Base-by-base conservation (phyloP, 805 yeast species). In the Suhomyces faveliae region DNA sequence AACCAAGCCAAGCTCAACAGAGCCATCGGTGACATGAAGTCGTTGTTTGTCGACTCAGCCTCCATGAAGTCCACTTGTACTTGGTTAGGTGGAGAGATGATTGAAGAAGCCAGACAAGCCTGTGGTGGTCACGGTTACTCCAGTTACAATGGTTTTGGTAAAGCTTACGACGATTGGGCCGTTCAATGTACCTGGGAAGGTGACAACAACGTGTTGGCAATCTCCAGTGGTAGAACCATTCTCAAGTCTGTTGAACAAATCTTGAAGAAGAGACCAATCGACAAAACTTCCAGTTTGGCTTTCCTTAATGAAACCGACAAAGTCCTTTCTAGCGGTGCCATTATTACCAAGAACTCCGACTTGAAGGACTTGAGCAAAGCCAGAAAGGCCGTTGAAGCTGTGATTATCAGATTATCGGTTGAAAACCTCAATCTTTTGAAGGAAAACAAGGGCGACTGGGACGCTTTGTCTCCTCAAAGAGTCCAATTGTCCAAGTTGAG, bases 161-260 rank as follows among this genome's bases (percentile, higher is more conserved):
- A 85, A 63, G 90, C 90, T 10, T 89, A 82, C 73, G 79, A 79
- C 52, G 97, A 91, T 66, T 92, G 96, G 89, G 96, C 87, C n/a
- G 97, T 91, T 35, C 97, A 91, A 71, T 90, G 96, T 69, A 91
- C 97, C 15, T 91, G 97, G 97, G 97, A 91, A 73, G 97, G 97
- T 67, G 97, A 91, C 68, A 91, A 91, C 73, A 90, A 84, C 60
- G 85, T 91, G 39, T 76, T 91, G 54, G 87, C 90, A 2, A 81
- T 89, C 67, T 84, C 89, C 46, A 81, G 89, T 50, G 97, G 96
- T 49, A 84, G 92, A 65, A 81, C 94, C 21, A 73, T 85, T 35
- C 72, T 84, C 53, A 85, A 80, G 64, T 68, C 71, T 49, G 74
- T 76, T 21, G 61, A 70, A 43, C 58, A 60, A 5, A 56, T 66